Conservation (phyloP, 495 filamentous ascomycete species). For the Lepidopterella palustris region DNA sequence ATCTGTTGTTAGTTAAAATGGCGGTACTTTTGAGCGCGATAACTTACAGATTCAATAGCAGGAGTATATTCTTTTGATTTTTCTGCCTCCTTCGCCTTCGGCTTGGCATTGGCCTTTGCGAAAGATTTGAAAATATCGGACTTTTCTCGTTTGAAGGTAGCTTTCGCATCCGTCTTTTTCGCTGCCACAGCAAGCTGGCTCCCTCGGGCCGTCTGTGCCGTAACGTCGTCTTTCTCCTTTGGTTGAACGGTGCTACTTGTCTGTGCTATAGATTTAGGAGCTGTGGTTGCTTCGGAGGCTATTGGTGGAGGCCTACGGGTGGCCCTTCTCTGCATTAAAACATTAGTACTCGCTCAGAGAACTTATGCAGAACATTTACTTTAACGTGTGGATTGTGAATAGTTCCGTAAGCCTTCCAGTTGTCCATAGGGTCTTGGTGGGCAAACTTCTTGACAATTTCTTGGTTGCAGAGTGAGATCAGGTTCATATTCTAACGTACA, state of each 20-base stretch:
- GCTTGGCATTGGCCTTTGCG: slow-evolving; percentile 63
- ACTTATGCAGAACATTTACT: slow-evolving; percentile 33
- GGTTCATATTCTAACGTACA: slow-evolving; percentile 49
- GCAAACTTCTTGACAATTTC: slow-evolving; percentile 49
- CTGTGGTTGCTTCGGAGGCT: neutral
- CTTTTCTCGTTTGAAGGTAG: slow-evolving; percentile 53
- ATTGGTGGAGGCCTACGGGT: slow-evolving; percentile 23
- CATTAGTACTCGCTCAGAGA: slow-evolving; percentile 2
- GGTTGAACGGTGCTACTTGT: neutral
- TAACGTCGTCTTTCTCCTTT: slow-evolving; percentile 6
- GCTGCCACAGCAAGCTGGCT: slow-evolving; percentile 25
- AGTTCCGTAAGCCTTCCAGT: slow-evolving; percentile 57
- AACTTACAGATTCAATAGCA: slow-evolving; percentile 1
- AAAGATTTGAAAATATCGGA: slow-evolving; percentile 76
- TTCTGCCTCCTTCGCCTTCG: slow-evolving; percentile 35
- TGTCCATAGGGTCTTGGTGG: slow-evolving; percentile 57
- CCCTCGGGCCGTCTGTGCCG: neutral
- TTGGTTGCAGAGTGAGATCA: slow-evolving; percentile 61
- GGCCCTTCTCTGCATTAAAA: slow-evolving; percentile 43
- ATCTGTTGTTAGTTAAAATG: neutral
- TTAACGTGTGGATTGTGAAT: slow-evolving; percentile 61
- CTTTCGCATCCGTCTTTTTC: slow-evolving; percentile 31
- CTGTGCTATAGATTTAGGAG: slow-evolving; percentile 11
- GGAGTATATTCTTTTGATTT: slow-evolving; percentile 30
- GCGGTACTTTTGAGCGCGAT: slow-evolving; percentile 8